Base-by-base conservation (phyloP, 352 stramenopile species). In the Thalassiosira sp. region DNA sequence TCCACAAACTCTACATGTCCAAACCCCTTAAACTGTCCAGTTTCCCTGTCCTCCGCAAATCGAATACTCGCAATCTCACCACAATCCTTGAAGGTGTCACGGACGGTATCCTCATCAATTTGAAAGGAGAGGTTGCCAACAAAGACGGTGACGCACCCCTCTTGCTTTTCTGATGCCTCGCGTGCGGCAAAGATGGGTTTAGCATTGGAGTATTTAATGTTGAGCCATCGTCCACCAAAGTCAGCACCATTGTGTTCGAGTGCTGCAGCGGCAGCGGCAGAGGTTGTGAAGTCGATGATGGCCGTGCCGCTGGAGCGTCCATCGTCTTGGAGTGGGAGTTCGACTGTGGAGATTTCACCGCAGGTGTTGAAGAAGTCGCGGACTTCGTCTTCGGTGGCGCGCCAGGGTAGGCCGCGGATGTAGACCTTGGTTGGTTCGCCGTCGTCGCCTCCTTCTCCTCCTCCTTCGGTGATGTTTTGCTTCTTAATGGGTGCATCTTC, bases 51-150 rank as follows among this genome's bases (percentile, higher is more conserved):
- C 24, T 92, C 97, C 0, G 95, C 95, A 57, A 99, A 96, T 77
- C 97, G 94, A 75, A 98, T 94, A 72, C 87, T 91, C 16, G 87
- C 61, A 78, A 99, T 98, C 76, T 98, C 95, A 71, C 97, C 97
- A 86, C 95, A 99, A 48, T 97, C 89, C 15, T 67, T 93, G 76
- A 99, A 99, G 18, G 89, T 85, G 61, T 96, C 77, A 59, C 94
- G 89, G 33, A 99, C 86, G 13, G 84, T 91, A 56, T 98, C 94
- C 86, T 99, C 97, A 43, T 98, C 94, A 33, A 99, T 91, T 59
- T 98, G 91, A 94, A 94, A 99, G 24, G 94, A 91, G 13, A 99
- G 87, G 86, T 99, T 99, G 28, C 96, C 97, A 45, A 99, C 94
- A 85, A 99, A 99, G 15, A 99, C 89, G 35, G 95, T 98, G 0